Base-by-base conservation (phyloP, 2,329 filamentous ascomycete species). In the Rhinocladiella similis region DNA sequence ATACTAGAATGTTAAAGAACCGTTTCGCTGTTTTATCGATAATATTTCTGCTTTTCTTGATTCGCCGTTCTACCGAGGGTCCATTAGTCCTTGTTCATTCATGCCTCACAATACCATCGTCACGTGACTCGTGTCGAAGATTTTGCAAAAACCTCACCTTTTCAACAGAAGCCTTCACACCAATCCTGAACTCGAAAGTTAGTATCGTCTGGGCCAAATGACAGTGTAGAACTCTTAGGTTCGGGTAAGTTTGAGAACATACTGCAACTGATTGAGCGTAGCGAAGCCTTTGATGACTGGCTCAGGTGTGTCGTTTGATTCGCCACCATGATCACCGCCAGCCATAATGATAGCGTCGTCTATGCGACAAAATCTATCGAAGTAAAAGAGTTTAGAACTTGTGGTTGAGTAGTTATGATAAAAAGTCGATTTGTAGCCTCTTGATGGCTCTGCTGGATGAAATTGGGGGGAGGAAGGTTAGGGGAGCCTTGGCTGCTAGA, bases 31-130 rank as follows among this genome's bases (percentile, higher is more conserved):
- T 69, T 90, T 88, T 66, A 97, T 95, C 57, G 91, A 94, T n/a
- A 99, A 78, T 61, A 99, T 96, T 73, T 99, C 94, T 66, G 94
- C 94, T 76, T 94, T 91, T 66, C 94, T 87, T 60, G 89, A 83
- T 68, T 92, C 86, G 59, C 91, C 91, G 72, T 96, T 83, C 83
- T 87, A 65, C 10, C 7, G 14, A 25, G n/a, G 4, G 13, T 16
- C 29, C 10, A 33, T 36, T 14, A 19, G n/a, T 49, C n/a, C 35
- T 19, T 18, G 16, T 20, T 22, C 7, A 16, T 6, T 19, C 39
- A 41, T 2, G 9, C 20, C 22, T 25, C 13, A 13, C 36, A 42
- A 18, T 22, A 47, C 20, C 36, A 18, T 2, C 20, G 54, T 65
- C 63, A 68, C 60, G 63, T 64, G 63, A 53, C 5, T n/a, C 14